Percentiles rank a stretch among this genome's conserved stretches.
Conservation (phyloP, 2,329 filamentous ascomycete genomes). For the Sporothrix inflata region DNA sequence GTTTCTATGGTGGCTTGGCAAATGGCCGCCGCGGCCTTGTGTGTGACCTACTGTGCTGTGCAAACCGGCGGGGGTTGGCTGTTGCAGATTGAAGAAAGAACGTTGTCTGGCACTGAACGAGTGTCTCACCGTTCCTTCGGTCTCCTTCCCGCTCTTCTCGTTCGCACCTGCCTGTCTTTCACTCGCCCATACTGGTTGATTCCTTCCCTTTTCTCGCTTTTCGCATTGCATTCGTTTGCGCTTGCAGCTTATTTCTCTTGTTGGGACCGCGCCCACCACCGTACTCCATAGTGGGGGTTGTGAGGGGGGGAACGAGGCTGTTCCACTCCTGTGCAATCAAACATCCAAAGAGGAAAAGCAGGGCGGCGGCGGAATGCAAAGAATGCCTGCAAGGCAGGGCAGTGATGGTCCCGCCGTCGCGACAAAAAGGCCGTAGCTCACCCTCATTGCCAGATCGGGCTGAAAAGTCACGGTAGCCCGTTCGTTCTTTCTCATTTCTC, state of each 20-base stretch:
- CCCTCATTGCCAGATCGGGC: conserved; percentile 7
- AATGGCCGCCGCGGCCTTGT: not conserved
- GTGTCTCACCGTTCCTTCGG: not conserved
- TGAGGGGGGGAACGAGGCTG: conserved; percentile 17
- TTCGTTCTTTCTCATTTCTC: not conserved
- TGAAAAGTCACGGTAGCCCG: not conserved
- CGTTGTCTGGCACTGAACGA: not conserved
- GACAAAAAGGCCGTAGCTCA: conserved; percentile 4
- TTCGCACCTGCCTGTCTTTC: not conserved
- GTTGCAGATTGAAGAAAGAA: conserved; percentile 7
- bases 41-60: conserved; percentile 2
- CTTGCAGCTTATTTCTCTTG: not conserved
- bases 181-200: not conserved
- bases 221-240: not conserved
- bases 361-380: conserved; percentile 13
- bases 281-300: conserved; percentile 1
- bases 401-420: conserved; percentile 1
- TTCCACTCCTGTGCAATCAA: conserved; percentile 24
- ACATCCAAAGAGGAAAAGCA: not conserved
- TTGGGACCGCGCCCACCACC: conserved; percentile 6
- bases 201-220: not conserved
- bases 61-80: not conserved
- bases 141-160: not conserved
- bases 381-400: conserved; percentile 25
- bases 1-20: not conserved